phyloP scores from a whole-genome alignment of 768 basidiomycete species.

The Kwoniella dendrophila region DNA sequence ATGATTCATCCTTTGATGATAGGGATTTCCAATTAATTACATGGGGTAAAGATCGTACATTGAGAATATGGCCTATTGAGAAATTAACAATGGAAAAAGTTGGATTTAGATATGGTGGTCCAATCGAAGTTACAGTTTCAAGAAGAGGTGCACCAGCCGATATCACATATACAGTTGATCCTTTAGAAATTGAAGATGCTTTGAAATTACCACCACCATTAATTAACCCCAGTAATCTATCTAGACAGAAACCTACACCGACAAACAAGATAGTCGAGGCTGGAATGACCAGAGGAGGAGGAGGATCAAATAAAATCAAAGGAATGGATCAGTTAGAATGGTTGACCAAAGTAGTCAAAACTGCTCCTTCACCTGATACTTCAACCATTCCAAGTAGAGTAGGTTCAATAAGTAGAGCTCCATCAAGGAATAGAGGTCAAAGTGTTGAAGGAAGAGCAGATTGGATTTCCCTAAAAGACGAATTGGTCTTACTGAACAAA shows the following conservation, averaged over 20 bases:
- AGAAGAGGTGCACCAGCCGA: constrained; percentile 53
- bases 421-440: constrained; percentile 29
- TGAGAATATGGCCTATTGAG: constrained; percentile 88
- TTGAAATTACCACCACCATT: constrained; percentile 31
- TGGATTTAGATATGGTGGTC: constrained; percentile 55
- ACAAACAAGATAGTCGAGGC: constrained; percentile 25
- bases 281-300: constrained; percentile 53
- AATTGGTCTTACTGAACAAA: constrained; percentile 40
- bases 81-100: constrained; percentile 59
- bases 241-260: constrained; percentile 32
- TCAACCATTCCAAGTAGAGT: constrained; percentile 36
- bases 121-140: constrained; percentile 55
- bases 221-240: constrained; percentile 45
- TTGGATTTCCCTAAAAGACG: constrained; percentile 43
- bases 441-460: constrained; percentile 27
- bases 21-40: constrained; percentile 68
- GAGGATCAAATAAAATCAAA: constrained; percentile 43
- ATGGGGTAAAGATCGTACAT: constrained; percentile 86
- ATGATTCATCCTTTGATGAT: constrained; percentile 61
- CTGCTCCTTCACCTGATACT: constrained; percentile 32
- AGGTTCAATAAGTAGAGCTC: constrained; percentile 41
- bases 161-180: constrained; percentile 51
- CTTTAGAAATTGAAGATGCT: constrained; percentile 11
- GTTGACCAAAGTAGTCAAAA: constrained; percentile 51
- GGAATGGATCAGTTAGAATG: constrained; percentile 55